These are phyloP conservation scores for Lachancea waltii DNA, from an alignment of 805 yeast genomes.

Conservation along the genomic window DNA sequence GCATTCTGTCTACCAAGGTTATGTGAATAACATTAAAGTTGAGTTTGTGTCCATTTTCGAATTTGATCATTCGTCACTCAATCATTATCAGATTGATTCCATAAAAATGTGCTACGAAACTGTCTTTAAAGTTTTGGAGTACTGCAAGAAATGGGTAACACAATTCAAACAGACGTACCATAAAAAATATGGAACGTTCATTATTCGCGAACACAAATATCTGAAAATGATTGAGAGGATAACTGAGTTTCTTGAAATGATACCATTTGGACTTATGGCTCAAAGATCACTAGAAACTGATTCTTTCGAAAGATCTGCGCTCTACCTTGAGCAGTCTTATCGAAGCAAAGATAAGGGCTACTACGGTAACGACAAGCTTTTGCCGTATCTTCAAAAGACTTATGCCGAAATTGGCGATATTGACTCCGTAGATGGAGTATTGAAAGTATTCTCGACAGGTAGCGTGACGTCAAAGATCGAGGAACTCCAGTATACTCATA, in stretches of 20 bases:
- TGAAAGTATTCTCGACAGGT: slow-evolving; percentile 63
- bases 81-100: slow-evolving; percentile 53
- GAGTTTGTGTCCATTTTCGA: slow-evolving; percentile 61
- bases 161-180: slow-evolving; percentile 34
- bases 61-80: slow-evolving; percentile 37
- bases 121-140: slow-evolving; percentile 74
- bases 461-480: slow-evolving; percentile 68
- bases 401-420: slow-evolving; percentile 84
- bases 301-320: slow-evolving; percentile 79
- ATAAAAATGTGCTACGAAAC: slow-evolving; percentile 62
- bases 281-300: slow-evolving; percentile 74
- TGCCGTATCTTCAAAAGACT: slow-evolving; percentile 57
- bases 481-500: slow-evolving; percentile 76
- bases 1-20: slow-evolving; percentile 35
- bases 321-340: slow-evolving; percentile 75
- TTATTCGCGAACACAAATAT: slow-evolving; percentile 21
- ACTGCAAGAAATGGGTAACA: slow-evolving; percentile 69
- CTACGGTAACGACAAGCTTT: slow-evolving; percentile 32
- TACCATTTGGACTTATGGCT: slow-evolving; percentile 70
- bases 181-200: slow-evolving; percentile 23
- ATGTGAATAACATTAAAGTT: slow-evolving; percentile 39
- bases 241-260: slow-evolving; percentile 41
- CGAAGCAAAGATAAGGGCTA: slow-evolving; percentile 32
- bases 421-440: slow-evolving; percentile 83
- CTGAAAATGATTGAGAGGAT: slow-evolving; percentile 33